Base-by-base conservation (phyloP, 2,329 filamentous ascomycete genomes). In the Aspergillus puulaauensis region DNA sequence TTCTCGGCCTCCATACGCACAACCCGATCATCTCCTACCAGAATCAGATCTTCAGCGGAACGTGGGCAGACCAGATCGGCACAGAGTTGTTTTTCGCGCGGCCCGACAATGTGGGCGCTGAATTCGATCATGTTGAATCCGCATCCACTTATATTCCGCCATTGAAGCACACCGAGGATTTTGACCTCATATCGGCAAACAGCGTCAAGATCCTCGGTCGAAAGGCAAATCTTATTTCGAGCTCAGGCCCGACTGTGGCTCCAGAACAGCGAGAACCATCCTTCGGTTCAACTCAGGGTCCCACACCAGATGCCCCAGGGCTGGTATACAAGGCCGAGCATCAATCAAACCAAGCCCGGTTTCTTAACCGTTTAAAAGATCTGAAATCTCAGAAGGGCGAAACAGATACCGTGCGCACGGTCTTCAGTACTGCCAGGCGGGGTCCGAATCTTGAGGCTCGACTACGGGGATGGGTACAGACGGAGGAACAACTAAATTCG, bases 31-130 rank as follows among this genome's bases (percentile, higher is more conserved):
- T 96, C 58, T 89, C 89, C 21, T 96, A 96, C 75, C 83, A 88
- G 57, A 90, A 89, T 31, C 85, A 88, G 61, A 79, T 96, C 21
- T 95, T 93, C 70, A 86, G 86, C 62, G 93, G 91, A 63, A 78
- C 85, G 46, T 98, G 93, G 93, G 84, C 86, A 11, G 86, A 90
- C 60, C 89, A 91, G 59, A 84, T 96, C 44, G 93, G 93, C 37
- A 96, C 92, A 0, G 91, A 96, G 64, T 78, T 93, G 62, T 83
- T 96, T 43, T 88, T 97, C 66, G 82, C 80, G 61, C 75, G 81
- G 60, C 64, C 68, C 40, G 61, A 73, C 43, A 61, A 70, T 6
- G 24, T 12, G n/a, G 64, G 74, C 55, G 66, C 71, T 39, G 23
- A 50, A 9, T 35, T 56, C 11, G 70, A 65, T 6, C 50, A 65